Percentiles rank a stretch among this genome's conserved stretches.
Conservation (phyloP, 352 stramenopile genomes). For the Globisporangium sylvaticum region DNA sequence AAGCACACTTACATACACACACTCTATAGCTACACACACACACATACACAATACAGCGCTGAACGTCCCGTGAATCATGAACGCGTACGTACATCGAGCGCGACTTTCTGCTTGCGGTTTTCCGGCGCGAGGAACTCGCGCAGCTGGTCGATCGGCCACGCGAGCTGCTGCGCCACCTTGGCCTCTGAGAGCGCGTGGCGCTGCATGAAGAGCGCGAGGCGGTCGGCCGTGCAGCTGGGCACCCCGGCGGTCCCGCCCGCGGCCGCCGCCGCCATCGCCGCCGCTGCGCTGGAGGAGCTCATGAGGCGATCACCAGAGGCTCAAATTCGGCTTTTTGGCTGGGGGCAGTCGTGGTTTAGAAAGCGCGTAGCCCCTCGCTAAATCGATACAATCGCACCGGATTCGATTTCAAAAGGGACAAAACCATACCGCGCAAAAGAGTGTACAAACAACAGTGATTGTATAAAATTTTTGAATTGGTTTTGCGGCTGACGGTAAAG, state of each 20-base stretch:
- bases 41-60: not conserved
- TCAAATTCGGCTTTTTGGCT: not conserved
- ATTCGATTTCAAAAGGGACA: constrained; percentile 19
- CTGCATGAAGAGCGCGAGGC: constrained; percentile 59
- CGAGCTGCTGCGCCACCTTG: constrained; percentile 45
- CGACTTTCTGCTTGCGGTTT: constrained; percentile 34
- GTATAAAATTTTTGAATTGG: constrained; percentile 4
- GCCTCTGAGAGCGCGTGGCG: constrained; percentile 42
- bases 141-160: constrained; percentile 50
- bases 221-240: constrained; percentile 35
- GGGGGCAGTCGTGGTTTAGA: not conserved
- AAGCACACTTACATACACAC: not conserved
- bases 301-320: constrained; percentile 7
- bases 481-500: constrained; percentile 14
- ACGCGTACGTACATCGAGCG: constrained; percentile 12
- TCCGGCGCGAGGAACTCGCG: constrained; percentile 50
- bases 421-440: constrained; percentile 11
- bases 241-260: constrained; percentile 13
- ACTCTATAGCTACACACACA: not conserved
- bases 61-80: constrained; percentile 1
- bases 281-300: constrained; percentile 18
- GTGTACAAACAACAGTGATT: not conserved
- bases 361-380: constrained; percentile 7
- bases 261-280: constrained; percentile 14
- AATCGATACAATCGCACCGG: not conserved